These are phyloP conservation scores for Pseudogymnoascus sp. DNA, from an alignment of 2,329 filamentous ascomycete genomes.

Conservation along the genomic window DNA sequence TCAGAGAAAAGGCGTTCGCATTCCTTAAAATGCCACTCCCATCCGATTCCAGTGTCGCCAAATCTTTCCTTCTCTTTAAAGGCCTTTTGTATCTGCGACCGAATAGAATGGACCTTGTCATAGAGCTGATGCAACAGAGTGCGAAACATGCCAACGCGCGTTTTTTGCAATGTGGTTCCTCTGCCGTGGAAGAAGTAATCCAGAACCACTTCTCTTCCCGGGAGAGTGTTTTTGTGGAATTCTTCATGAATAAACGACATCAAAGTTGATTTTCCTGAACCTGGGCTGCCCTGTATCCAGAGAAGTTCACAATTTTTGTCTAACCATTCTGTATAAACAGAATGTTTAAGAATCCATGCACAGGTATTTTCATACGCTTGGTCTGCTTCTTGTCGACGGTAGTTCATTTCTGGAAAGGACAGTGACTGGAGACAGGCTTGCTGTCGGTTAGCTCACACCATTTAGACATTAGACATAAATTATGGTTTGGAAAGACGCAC, in stretches of 20 bases:
- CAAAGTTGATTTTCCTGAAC: constrained; percentile 34
- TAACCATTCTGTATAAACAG: constrained; percentile 21
- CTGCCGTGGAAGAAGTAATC: constrained; percentile 33
- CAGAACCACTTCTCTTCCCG: constrained; percentile 17
- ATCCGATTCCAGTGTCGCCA: constrained; percentile 9
- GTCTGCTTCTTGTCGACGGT: constrained; percentile 22
- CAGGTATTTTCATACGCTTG: constrained; percentile 24
- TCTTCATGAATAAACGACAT: constrained; percentile 29
- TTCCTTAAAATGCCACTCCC: constrained; percentile 15
- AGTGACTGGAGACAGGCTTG: constrained; percentile 27
- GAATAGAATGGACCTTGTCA: not conserved
- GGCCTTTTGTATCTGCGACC: not conserved
- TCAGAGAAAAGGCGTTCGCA: constrained; percentile 5
- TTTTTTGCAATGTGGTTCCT: constrained; percentile 27
- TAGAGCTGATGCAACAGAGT: constrained; percentile 29
- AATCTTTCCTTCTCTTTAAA: constrained; percentile 12
- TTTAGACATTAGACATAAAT: not conserved
- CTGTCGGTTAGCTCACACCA: not conserved
- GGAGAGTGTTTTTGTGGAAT: constrained; percentile 3
- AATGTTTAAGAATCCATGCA: constrained; percentile 27
- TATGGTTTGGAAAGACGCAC: not conserved
- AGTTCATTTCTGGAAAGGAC: constrained; percentile 25
- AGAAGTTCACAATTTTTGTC: constrained; percentile 19
- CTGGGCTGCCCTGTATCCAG: constrained; percentile 35
- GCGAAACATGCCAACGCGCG: constrained; percentile 28